Evolutionary conservation across 768 basidiomycete species (phyloP).

Genomic region (Lepiota brunneoincarnata): DNA sequence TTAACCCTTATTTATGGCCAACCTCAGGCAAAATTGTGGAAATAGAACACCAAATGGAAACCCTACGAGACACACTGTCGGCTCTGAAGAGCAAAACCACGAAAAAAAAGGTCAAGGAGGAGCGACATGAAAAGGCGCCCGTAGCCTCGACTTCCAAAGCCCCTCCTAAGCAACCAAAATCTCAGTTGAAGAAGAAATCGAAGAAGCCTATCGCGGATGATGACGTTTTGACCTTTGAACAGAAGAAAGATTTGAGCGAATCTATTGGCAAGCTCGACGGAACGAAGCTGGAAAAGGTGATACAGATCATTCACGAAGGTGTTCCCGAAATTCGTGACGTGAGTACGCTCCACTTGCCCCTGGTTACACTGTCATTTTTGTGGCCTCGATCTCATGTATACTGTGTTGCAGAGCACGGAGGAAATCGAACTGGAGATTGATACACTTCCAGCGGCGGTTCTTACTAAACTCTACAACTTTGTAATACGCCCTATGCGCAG

Average conservation of each 20-base stretch:
- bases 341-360: conserved; percentile 40
- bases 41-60: conserved; percentile 82
- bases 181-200: conserved; percentile 51
- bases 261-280: conserved; percentile 87
- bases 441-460: conserved; percentile 77
- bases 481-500: conserved; percentile 74
- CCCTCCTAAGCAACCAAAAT: conserved; percentile 46
- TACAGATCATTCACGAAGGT: conserved; percentile 92
- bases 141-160: conserved; percentile 67
- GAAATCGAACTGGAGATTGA: conserved; percentile 99
- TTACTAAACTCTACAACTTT: conserved; percentile 94
- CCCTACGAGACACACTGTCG: conserved; percentile 68
- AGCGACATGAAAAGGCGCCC: conserved; percentile 52
- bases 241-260: conserved; percentile 98
- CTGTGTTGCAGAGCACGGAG: conserved; percentile 71
- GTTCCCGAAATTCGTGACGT: conserved; percentile 94
- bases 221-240: conserved; percentile 87
- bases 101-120: conserved; percentile 72
- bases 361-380: conserved; percentile 7
- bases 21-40: conserved; percentile 62
- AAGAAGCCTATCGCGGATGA: conserved; percentile 74
- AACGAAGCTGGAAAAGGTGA: conserved; percentile 81
- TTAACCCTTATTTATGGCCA: conserved; percentile 18
- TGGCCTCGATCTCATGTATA: conserved; percentile 14
- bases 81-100: conserved; percentile 46